phyloP scores from a whole-genome alignment of 1,139 yeast genomes.

The Hanseniaspora gamundiae region DNA sequence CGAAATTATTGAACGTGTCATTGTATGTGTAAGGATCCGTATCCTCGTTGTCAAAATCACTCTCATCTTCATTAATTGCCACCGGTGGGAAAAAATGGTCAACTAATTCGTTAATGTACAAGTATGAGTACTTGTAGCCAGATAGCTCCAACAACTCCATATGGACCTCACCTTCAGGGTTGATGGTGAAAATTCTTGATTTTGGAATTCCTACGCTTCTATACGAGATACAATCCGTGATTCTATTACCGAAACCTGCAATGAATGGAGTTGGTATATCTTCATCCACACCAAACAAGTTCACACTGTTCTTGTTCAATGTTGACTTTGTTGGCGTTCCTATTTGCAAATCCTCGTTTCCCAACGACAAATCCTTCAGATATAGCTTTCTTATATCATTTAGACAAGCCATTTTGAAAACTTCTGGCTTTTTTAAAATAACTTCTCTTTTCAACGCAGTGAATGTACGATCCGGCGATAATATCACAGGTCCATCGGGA shows the following conservation, averaged over 20 bases:
- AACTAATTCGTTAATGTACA: conserved; percentile 84
- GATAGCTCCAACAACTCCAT: conserved; percentile 93
- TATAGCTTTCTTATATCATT: conserved; percentile 70
- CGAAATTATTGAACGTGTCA: not conserved
- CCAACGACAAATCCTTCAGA: conserved; percentile 17
- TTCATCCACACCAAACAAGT: conserved; percentile 12
- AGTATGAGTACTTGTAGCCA: conserved; percentile 79
- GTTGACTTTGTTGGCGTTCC: not conserved
- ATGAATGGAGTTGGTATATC: conserved; percentile 61
- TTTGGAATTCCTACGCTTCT: conserved; percentile 91
- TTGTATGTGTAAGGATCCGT: not conserved
- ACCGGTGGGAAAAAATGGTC: conserved; percentile 97
- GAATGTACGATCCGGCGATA: conserved; percentile 93
- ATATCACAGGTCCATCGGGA: conserved; percentile 88
- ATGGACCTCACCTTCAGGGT: conserved; percentile 94
- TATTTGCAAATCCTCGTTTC: conserved; percentile 6
- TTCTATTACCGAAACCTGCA: conserved; percentile 96
- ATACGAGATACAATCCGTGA: conserved; percentile 93
- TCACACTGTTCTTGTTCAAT: conserved; percentile 8
- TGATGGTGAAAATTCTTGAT: conserved; percentile 88
- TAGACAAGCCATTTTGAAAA: conserved; percentile 94
- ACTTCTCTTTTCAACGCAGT: conserved; percentile 91
- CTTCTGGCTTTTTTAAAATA: conserved; percentile 88
- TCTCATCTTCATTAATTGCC: conserved; percentile 26
- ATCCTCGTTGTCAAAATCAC: not conserved